Base-by-base conservation (phyloP, 192 early-diverging fungal species). In the Coemansia sp. region DNA sequence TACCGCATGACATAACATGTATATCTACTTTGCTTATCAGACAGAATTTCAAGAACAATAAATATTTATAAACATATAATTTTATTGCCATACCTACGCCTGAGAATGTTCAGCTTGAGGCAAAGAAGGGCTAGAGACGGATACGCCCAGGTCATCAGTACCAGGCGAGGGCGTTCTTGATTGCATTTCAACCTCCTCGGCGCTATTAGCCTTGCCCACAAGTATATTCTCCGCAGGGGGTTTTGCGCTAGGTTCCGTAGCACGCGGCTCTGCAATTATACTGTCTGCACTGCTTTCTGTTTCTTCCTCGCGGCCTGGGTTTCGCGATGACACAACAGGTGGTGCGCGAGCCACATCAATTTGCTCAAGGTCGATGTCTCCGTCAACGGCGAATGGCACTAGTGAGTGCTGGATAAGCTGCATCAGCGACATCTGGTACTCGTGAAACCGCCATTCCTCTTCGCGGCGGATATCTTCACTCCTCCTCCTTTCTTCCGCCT, bases 391-490 rank as follows among this genome's bases (percentile, higher is more conserved):
- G 53, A 68, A 48, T 3, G 67, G 77, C 6, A 48, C 77, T 37
- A 84, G 55, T 19, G 73, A 62, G 9, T 65, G 23, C 53, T 78
- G 63, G 21, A 79, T 68, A 29, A 84, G 66, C 23, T 48, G 29
- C 50, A 84, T 70, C 34, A 84, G 53, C 6, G 76, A 73, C 77
- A 84, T 79, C 25, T 84, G 82, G 70, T 79, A 84, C 68, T 84
- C 74, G 41, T 84, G 82, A 25, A 73, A 84, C 31, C 82, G 66
- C 73, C 74, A 70, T 42, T 84, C 82, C 38, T 84, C 82, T 3
- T 75, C 71, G 27, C 50, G 58, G 25, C 77, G 77, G 31, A 70
- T 34, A 65, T 72, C 67, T n/a, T 84, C 77, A 6, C 44, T 62
- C 11, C 74, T 64, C 23, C 62, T 67, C 25, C 82, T 66, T 62